A percentile compares a stretch with the other conserved stretches of the same genome.
Evolutionary conservation across 2,329 filamentous ascomycete species (phyloP).

Genomic region (Aspergillus pseudoglaucus): DNA sequence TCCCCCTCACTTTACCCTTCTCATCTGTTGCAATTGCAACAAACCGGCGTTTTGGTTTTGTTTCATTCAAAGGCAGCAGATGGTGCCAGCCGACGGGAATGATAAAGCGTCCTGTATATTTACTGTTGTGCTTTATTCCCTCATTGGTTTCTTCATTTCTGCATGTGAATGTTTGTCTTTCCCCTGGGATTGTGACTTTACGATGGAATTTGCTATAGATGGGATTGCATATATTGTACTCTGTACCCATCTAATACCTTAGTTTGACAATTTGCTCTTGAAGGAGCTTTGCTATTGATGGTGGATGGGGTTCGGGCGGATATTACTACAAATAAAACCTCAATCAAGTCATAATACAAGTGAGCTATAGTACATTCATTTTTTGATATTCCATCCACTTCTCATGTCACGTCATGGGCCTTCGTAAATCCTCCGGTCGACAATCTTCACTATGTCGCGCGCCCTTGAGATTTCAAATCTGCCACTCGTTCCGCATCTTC

Average conservation of each 20-base stretch:
- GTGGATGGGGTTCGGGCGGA: neutral
- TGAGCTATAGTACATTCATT: constrained; percentile 22
- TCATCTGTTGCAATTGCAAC: neutral
- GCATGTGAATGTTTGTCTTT: neutral
- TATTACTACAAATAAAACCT: constrained; percentile 2
- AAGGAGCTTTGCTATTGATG: neutral
- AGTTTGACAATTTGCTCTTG: neutral
- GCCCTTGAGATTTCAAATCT: constrained; percentile 38
- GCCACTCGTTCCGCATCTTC: constrained; percentile 63
- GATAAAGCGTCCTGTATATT: neutral
- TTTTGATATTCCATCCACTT: constrained; percentile 12
- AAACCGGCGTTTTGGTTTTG: neutral
- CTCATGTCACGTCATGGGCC: neutral
- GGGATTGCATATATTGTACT: constrained; percentile 1
- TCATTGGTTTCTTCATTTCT: neutral
- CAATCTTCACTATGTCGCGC: constrained; percentile 18
- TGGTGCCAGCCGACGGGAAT: neutral
- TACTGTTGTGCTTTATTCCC: neutral
- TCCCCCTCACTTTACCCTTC: neutral
- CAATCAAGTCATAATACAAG: constrained; percentile 5
- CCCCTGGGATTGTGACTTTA: neutral
- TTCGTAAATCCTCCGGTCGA: neutral
- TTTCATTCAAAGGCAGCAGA: neutral
- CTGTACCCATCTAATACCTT: neutral
- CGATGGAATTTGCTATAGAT: neutral